Evolutionary conservation across 2,329 filamentous ascomycete species (phyloP).

Genomic region (Epichloe glyceriae): DNA sequence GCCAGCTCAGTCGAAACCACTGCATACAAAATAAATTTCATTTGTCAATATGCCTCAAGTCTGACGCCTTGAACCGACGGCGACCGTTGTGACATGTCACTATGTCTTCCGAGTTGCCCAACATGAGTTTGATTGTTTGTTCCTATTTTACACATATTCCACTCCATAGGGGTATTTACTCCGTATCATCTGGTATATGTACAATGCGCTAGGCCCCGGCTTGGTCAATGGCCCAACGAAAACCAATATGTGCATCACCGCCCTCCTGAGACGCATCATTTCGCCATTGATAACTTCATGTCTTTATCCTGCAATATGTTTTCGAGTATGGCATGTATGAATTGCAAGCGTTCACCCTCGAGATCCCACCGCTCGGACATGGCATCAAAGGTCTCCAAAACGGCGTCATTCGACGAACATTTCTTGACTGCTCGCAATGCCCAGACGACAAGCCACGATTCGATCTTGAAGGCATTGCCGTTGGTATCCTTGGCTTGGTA

Average conservation of each 20-base stretch:
- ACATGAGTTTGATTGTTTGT: not conserved
- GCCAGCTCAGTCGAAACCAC: slow-evolving; percentile 14
- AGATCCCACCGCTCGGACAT: slow-evolving; percentile 36
- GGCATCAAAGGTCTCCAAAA: slow-evolving; percentile 41
- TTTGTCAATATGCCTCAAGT: slow-evolving; percentile 8
- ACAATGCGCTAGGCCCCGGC: not conserved
- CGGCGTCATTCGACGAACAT: slow-evolving; percentile 37
- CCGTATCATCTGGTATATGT: not conserved
- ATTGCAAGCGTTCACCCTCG: slow-evolving; percentile 25
- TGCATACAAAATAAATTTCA: slow-evolving; percentile 11
- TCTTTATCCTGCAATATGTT: slow-evolving; percentile 25
- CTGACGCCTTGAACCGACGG: not conserved
- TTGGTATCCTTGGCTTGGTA: slow-evolving; percentile 38
- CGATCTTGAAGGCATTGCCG: slow-evolving; percentile 36
- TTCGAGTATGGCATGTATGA: slow-evolving; percentile 33
- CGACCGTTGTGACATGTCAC: not conserved
- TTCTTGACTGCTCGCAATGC: slow-evolving; percentile 50
- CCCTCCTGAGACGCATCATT: slow-evolving; percentile 10
- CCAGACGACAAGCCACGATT: slow-evolving; percentile 49
- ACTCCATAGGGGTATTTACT: not conserved
- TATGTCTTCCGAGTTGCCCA: not conserved
- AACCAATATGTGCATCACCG: not conserved
- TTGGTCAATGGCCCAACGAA: not conserved
- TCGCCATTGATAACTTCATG: slow-evolving; percentile 15
- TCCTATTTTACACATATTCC: not conserved